Percentiles rank a stretch among this genome's conserved stretches.
These are phyloP conservation scores for Leccinum pellstonianum DNA, from an alignment of 768 basidiomycete species.

Conservation along the genomic window DNA sequence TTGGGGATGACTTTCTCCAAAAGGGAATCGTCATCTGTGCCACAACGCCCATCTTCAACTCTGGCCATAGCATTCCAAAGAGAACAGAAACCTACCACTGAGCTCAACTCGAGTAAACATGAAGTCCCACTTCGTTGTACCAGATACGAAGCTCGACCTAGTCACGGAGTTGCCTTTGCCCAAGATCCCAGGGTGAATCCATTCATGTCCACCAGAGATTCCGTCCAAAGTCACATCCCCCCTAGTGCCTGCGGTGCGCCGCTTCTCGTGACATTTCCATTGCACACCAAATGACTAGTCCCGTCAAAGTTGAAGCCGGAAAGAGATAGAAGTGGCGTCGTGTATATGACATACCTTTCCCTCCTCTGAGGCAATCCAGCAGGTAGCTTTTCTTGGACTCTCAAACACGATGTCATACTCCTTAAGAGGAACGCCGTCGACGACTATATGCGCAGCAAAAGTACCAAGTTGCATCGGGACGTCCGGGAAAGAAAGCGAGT, in stretches of 20 bases:
- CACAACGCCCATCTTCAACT: neutral
- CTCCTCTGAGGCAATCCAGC: neutral
- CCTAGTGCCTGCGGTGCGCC: neutral
- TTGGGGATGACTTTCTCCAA: constrained; percentile 5
- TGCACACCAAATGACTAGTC: neutral
- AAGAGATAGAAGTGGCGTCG: neutral
- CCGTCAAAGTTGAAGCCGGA: neutral
- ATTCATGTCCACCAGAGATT: neutral
- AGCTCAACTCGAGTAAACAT: neutral
- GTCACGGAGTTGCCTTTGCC: neutral
- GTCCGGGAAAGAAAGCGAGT: neutral
- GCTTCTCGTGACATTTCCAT: neutral
- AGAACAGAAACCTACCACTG: neutral
- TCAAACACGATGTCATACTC: neutral
- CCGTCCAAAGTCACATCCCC: neutral
- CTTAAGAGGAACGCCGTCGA: neutral
- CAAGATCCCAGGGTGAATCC: neutral
- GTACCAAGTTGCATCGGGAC: neutral
- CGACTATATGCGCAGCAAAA: neutral
- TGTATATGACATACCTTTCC: neutral
- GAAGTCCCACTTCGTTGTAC: neutral
- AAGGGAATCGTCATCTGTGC: constrained; percentile 23
- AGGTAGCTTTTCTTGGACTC: neutral
- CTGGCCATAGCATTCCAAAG: neutral
- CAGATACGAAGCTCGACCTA: neutral